Evolutionary conservation across 495 filamentous ascomycete species (phyloP), one percentile per base, ranked within the genome.

Genomic region (Diplogelasinospora grovesii): DNA sequence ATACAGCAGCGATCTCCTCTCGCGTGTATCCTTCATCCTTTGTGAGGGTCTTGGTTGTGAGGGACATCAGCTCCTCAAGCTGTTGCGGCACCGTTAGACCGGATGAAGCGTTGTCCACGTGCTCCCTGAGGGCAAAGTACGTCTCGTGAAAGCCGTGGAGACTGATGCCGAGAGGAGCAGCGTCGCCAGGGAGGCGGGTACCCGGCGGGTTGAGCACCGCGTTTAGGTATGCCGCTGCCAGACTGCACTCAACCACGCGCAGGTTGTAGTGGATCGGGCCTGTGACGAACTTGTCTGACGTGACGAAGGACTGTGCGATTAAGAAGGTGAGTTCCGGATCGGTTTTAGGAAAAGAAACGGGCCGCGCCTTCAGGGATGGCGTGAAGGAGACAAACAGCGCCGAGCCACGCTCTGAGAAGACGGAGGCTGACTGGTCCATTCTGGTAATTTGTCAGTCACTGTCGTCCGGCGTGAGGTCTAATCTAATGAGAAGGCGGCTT

Each of bases 401-500:
- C 40, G 80, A 88, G 39, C 86, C 92, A 36, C 79, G 76, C 51
- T 83, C 68, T 2, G 86, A 86, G 61, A 98, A 92, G 45, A 98
- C 89, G 4, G 89, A 95, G 19, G 92, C 92, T n/a, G 88, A 83
- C 65, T 98, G 93, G 60, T 98, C 92, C 92, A 98, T 97, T 31
- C 78, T 81, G 32, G 18, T 32, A 20, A n/a, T 27, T 5, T 10
- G 22, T 43, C 14, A 41, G 22, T 11, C 13, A 20, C 9, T 41
- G 51, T 57, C 13, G 59, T 48, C 20, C 13, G 8, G 5, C 8
- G 2, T 19, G 18, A 24, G 4, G 20, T 21, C 3, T 22, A 9
- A 16, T 8, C n/a, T 19, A 11, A 3, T n/a, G 29, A 2, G 14
- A 31, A n/a, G 18, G 19, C 21, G 4, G 68, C 79, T 66, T 65